Base-by-base conservation (phyloP, 495 filamentous ascomycete species). In the Rostrohypoxylon terebratum region DNA sequence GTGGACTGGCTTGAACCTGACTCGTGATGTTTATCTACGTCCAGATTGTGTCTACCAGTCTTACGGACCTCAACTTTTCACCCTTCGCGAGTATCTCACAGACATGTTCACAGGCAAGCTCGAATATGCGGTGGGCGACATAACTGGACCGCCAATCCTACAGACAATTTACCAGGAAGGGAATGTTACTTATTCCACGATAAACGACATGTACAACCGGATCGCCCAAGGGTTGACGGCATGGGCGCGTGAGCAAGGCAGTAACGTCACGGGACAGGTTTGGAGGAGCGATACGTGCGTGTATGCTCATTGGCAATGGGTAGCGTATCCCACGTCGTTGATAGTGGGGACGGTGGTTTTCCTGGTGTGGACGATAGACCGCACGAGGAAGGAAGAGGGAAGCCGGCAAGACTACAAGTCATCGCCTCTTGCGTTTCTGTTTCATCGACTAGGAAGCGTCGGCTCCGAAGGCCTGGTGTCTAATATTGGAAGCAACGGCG, bases 271-370 rank as follows among this genome's bases (percentile, higher is more conserved):
- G 14, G 69, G 69, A 6, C 55, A 44, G 3, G 50, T 63, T 4
- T 63, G 42, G 33, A 21, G 16, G 14, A 55, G 16, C 9, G 63
- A 68, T 1, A 72, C 69, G 2, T 75, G 63, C 23, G 75, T 77
- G 23, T 16, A 20, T 16, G 75, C 70, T 23, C 38, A 38, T 7
- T 77, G 75, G 75, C 48, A 20, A 2, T 77, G 73, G 73, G 42
- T 77, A 16, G 63, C 69, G 10, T 72, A 73, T 28, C 73, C 75
- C 11, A 34, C 68, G 6, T 34, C 63, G 9, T 47, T 77, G n/a
- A 61, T 68, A 18, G 1, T 71, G 1, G 53, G 25, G 10, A 72
- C 58, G 4, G 63, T 75, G n/a, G 28, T 65, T 7, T 71, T 77
- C 21, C 55, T 73, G 8, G 45, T 20, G 9, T 68, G 55, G 55